Conservation (phyloP, 2,329 filamentous ascomycete species). For the Microdochium paspali region DNA sequence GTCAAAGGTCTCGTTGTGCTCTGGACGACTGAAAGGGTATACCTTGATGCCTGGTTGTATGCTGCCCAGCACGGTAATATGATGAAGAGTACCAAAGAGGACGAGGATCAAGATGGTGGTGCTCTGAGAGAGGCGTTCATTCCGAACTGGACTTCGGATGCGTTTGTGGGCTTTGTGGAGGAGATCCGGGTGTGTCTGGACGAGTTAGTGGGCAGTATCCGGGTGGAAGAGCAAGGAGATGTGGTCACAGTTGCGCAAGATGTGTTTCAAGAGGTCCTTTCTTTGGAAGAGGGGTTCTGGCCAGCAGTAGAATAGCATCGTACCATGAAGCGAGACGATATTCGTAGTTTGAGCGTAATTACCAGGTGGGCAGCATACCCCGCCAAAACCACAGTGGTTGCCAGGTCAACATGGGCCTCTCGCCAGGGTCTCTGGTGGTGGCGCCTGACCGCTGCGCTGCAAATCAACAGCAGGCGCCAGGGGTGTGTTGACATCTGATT, state of each 20-base stretch:
- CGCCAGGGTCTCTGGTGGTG: not conserved
- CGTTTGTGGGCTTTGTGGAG: conserved; percentile 43
- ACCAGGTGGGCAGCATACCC: not conserved
- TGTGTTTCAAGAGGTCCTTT: conserved; percentile 40
- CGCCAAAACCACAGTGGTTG: conserved; percentile 10
- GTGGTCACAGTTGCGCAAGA: conserved; percentile 20
- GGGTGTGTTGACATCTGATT: not conserved
- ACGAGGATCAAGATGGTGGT: conserved; percentile 51
- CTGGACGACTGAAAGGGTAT: conserved; percentile 65
- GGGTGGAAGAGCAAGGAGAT: conserved; percentile 18
- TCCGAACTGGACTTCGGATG: conserved; percentile 55
- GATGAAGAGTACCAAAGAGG: not conserved
- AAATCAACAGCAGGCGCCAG: not conserved
- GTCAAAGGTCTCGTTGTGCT: conserved; percentile 65
- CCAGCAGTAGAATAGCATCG: conserved; percentile 24
- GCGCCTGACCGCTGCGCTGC: not conserved
- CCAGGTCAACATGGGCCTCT: conserved; percentile 9
- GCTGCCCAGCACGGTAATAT: conserved; percentile 25
- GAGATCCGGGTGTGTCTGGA: conserved; percentile 25
- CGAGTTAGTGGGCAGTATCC: conserved; percentile 12
- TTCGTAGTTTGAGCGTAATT: no score
- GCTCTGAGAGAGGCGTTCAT: conserved; percentile 57
- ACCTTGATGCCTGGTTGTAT: conserved; percentile 50
- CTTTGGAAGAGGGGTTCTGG: conserved; percentile 52
- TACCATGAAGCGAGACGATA: not conserved